A percentile compares a stretch with the other conserved stretches of the same genome.
Conservation (phyloP, 169 alveolate species). For the Sarcocystis neurona region DNA sequence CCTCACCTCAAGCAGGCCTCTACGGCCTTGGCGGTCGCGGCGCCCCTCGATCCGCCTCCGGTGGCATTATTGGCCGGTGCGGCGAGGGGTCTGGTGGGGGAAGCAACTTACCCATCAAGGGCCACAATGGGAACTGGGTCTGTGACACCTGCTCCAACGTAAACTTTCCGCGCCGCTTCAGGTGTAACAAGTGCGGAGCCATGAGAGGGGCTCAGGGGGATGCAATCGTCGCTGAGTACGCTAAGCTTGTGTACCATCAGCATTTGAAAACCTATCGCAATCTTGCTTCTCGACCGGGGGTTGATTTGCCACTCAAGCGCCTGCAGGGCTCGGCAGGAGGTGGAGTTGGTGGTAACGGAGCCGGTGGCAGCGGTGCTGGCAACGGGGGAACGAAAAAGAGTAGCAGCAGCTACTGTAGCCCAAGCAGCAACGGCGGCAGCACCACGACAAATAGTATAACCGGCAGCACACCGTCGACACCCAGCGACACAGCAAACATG, state of each 20-base stretch:
- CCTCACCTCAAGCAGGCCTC: neutral
- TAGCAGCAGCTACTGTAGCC: too few species aligned
- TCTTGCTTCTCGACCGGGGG: constrained; percentile 52
- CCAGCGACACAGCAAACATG: too few species aligned
- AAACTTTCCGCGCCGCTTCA: constrained; percentile 77
- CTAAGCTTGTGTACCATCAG: constrained; percentile 73
- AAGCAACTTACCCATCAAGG: constrained; percentile 61
- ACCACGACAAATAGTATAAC: too few species aligned
- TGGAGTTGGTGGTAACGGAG: neutral
- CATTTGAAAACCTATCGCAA: constrained; percentile 67
- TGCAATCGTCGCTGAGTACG: constrained; percentile 74
- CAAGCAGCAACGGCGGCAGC: too few species aligned
- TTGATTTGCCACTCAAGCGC: constrained; percentile 44
- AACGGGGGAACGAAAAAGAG: too few species aligned
- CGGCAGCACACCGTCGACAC: too few species aligned
- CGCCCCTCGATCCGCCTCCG: neutral
- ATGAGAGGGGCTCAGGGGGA: constrained; percentile 74
- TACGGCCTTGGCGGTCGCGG: neutral
- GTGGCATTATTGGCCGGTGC: neutral
- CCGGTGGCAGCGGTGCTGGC: too few species aligned
- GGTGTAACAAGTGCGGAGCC: constrained; percentile 77
- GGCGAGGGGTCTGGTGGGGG: constrained; percentile 10
- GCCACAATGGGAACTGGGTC: constrained; percentile 80
- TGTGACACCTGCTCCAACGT: constrained; percentile 75
- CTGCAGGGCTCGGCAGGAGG: constrained; percentile 36